Evolutionary conservation across 768 basidiomycete genomes (phyloP), one percentile per base, ranked within the genome.

Genomic region (Glaciozyma martinii): DNA sequence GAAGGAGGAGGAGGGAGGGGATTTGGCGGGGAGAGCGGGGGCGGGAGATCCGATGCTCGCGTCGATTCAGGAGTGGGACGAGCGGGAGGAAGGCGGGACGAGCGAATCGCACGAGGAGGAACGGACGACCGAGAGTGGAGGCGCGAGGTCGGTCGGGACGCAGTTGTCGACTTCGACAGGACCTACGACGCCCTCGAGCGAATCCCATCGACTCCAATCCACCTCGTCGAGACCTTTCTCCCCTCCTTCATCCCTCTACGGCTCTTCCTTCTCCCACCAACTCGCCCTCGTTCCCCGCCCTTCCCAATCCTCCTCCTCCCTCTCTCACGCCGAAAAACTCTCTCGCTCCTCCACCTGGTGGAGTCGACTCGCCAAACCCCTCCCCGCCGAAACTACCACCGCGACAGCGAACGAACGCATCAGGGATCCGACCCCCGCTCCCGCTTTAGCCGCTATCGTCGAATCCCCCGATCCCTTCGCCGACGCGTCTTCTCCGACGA

Each of bases 51-150:
- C 25, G n/a, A 25, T 30, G 8, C 21, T 68, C 30, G 61, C 63
- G 43, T 61, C 67, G 1, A 68, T 65, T 42, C 54, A 43, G 27
- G 67, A 68, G 30, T 65, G 61, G 61, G 63, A 68, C 3, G 63
- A 68, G 43, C 58, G 61, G 21, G 44, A 56, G 16, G 54, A 67
- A 18, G 62, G 50, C 29, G 25, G 18, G 32, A 40, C n/a, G 1
- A 19, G n/a, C 4, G 47, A 59, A 30, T 29, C 30, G 23, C 19
- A 19, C 27, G 29, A 29, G 15, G 54, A 65, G 40, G 64, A 62
- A 25, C 61, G 49, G 13, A 65, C 64, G 19, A 27, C 57, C 29
- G 68, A 69, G 54, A 59, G 55, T 25, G 56, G 32, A 3, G 61
- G 16, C 29, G 16, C 63, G 29, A 57, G 58, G 23, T 65, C 67